Evolutionary conservation across 2,329 filamentous ascomycete species (phyloP), one percentile per base, ranked within the genome.

Genomic region (Xylaria digitata): DNA sequence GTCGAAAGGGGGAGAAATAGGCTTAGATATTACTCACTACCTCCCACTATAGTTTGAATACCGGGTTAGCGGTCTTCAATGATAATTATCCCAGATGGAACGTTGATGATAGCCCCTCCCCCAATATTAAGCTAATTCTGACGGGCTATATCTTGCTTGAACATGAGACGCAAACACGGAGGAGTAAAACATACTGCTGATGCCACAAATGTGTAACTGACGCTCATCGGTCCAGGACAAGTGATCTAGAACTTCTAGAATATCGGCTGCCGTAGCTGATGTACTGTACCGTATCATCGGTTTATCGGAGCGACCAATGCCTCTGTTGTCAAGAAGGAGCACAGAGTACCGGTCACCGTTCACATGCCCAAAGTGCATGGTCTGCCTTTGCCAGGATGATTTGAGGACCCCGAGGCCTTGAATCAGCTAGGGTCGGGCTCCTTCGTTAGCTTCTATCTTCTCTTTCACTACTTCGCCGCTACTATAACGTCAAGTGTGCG

Each of bases 321-420:
- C 93, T 72, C 94, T 88, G 80, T 97, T 97, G 82, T 97, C 94
- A 71, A 93, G 83, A 63, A 96, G 80, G 6, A 97, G 85, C 62
- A 89, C 90, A 0, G 91, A 90, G 81, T 94, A 96, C 70, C 85
- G 82, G 67, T 88, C 82, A 53, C 82, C 85, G 67, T 88, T 83
- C 57, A 88, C 83, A 80, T 97, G 93, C 58, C 92, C 92, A 75
- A 96, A 95, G 80, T 93, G 86, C 71, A 90, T 87, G 9, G 90
- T 96, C 77, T 96, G 93, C 60, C 92, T 88, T 82, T 96, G 93
- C 92, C 92, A 96, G 63, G 89, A 85, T 49, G 87, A 84, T 75
- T 86, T 84, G 66, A 83, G 84, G 63, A 89, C 89, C 43, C 90
- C 92, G 3, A 96, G 85, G 69, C 93, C 93, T 89, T 93, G 93